Base-by-base conservation (phyloP, 768 basidiomycete species). In the Pleurotus sapidus region DNA sequence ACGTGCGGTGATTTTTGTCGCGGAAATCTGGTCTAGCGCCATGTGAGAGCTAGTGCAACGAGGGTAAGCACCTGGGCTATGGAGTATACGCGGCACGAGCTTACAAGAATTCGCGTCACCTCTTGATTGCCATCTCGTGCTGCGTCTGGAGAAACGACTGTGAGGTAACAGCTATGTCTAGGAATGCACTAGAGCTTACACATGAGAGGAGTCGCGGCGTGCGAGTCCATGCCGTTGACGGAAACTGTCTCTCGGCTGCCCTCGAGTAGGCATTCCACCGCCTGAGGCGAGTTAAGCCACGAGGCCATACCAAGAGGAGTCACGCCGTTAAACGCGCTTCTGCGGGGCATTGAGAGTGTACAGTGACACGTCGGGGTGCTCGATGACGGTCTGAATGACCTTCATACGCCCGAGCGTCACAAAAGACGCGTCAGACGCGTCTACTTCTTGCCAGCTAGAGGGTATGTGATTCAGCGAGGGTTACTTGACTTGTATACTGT, bases 191-290 rank as follows among this genome's bases (percentile, higher is more conserved):
- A 59, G 54, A 25, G 76, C 86, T 73, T 76, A 93, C 90, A 93
- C 90, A 93, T 93, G 59, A 93, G 75, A 5, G 90, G 84, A 24
- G 90, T 93, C 20, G 87, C 89, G 5, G 88, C 88, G 64, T 87
- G 83, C 20, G 80, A 72, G 64, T 93, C 90, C 75, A 84, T 81
- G 30, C 84, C 88, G 61, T 92, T 86, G 3, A 91, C 88, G 5
- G 85, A 80, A 20, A 92, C 82, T 20, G 80, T 67, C 43, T 84
- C 85, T 2, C 74, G 69, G 62, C 86, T 86, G 25, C 74, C 79
- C 46, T 88, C 83, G 23, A 92, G 77, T n/a, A 92, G 72, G 42
- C 84, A 63, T 56, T 74, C 74, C n/a, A 92, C 87, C 23, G 75
- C 78, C 14, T 80, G 70, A 9, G 81, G 80, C 68, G 81, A 72